Conservation (phyloP, 1,284 basidiomycete species). For the Boletus calvinii region DNA sequence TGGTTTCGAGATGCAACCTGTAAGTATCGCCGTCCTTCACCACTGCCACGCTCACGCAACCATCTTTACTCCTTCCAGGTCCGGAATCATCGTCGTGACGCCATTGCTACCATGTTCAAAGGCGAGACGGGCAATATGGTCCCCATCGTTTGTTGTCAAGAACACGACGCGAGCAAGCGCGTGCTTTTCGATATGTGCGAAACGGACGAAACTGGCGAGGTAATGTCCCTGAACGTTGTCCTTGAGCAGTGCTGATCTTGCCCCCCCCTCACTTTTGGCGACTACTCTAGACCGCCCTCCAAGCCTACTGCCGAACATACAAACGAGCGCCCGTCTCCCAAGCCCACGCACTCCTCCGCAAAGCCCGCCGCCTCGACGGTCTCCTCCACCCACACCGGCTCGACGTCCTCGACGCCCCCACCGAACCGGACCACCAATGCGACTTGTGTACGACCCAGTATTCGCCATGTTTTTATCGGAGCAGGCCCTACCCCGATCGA, state of each 20-base stretch:
- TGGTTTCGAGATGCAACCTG: conserved; percentile 87
- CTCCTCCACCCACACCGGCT: conserved; percentile 42
- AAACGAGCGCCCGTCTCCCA: conserved; percentile 72
- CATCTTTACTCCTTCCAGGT: conserved; percentile 52
- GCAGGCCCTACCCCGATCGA: conserved; percentile 18
- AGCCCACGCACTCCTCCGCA: conserved; percentile 81
- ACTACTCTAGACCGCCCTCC: conserved; percentile 69
- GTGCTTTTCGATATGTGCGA: conserved; percentile 82
- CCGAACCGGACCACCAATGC: conserved; percentile 31
- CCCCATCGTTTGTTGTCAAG: conserved; percentile 79
- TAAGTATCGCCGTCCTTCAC: conserved; percentile 37
- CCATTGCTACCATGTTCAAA: conserved; percentile 76
- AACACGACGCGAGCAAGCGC: conserved; percentile 68
- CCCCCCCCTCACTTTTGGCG: too few species aligned
- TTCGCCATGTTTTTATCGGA: conserved; percentile 42
- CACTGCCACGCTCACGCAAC: conserved; percentile 1
- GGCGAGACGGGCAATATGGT: conserved; percentile 84
- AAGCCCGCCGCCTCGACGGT: conserved; percentile 78
- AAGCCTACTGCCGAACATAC: conserved; percentile 81
- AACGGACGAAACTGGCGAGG: conserved; percentile 78
- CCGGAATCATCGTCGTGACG: conserved; percentile 69
- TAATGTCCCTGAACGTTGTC: conserved; percentile 26
- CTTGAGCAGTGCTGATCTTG: conserved; percentile 8
- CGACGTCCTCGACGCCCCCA: conserved; percentile 11
- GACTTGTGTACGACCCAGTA: conserved; percentile 37